Percentiles rank a stretch among this genome's conserved stretches.
Conservation (phyloP, 1,284 basidiomycete species). For the Dichomitus squalens region DNA sequence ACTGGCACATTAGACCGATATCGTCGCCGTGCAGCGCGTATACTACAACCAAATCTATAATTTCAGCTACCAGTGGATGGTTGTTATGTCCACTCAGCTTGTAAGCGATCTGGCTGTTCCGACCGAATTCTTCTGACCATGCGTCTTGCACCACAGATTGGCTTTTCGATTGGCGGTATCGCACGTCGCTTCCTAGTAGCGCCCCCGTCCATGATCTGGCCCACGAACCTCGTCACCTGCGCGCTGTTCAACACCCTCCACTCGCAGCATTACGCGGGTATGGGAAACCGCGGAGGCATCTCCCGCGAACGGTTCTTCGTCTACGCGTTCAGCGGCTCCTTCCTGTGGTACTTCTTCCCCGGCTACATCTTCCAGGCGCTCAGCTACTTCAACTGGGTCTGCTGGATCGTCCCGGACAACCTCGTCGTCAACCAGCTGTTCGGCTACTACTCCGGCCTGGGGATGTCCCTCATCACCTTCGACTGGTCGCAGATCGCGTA, state of each 20-base stretch:
- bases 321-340: slow-evolving; percentile 30
- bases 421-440: slow-evolving; percentile 83
- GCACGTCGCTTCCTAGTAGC: slow-evolving; percentile 60
- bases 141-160: slow-evolving; percentile 71
- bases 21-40: slow-evolving; percentile 75
- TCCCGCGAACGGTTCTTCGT: slow-evolving; percentile 35
- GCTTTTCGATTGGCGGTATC: slow-evolving; percentile 75
- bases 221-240: slow-evolving; percentile 64
- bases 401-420: slow-evolving; percentile 62
- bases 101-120: slow-evolving; percentile 39
- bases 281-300: slow-evolving; percentile 67
- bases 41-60: slow-evolving; percentile 69
- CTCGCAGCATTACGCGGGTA: slow-evolving; percentile 61
- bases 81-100: slow-evolving; percentile 79
- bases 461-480: slow-evolving; percentile 61
- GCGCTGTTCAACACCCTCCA: slow-evolving; percentile 84
- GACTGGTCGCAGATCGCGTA: slow-evolving; percentile 42
- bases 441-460: slow-evolving; percentile 74
- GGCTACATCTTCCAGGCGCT: slow-evolving; percentile 48
- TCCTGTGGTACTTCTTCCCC: slow-evolving; percentile 43
- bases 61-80: slow-evolving; percentile 74
- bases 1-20: slow-evolving; percentile 57
- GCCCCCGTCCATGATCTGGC: slow-evolving; percentile 81
- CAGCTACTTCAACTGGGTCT: slow-evolving; percentile 55
- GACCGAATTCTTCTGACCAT: slow-evolving; percentile 54